These are phyloP conservation scores for Pythium rhizo-oryzae DNA, from an alignment of 352 stramenopile genomes.

Conservation along the genomic window DNA sequence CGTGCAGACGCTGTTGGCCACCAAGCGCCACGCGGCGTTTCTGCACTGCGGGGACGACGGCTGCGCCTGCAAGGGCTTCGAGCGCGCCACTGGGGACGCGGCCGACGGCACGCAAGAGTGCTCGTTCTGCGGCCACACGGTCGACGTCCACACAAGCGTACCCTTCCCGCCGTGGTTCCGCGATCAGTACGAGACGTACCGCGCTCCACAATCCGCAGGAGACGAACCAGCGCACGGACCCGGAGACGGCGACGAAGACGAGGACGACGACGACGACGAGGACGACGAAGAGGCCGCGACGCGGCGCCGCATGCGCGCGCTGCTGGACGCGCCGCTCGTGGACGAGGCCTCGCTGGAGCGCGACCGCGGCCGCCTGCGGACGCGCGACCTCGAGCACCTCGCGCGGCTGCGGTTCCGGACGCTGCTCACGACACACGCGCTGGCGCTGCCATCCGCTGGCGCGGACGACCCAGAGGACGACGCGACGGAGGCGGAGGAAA, in stretches of 20 bases:
- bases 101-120: conserved; percentile 19
- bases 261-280: not conserved
- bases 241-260: conserved; percentile 3
- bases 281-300: conserved; percentile 5
- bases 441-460: not conserved
- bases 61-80: conserved; percentile 71
- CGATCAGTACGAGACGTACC: conserved; percentile 74
- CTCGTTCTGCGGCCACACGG: conserved; percentile 54
- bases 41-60: conserved; percentile 45
- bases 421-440: conserved; percentile 6
- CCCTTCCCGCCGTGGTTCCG: conserved; percentile 70
- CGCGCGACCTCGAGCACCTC: conserved; percentile 16
- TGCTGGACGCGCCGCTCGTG: not conserved
- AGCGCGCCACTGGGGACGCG: conserved; percentile 28
- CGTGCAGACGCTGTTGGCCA: conserved; percentile 35
- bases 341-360: conserved; percentile 28
- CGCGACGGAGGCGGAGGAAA: not conserved
- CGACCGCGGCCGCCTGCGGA: conserved; percentile 21
- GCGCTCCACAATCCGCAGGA: not conserved
- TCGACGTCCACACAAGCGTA: conserved; percentile 32
- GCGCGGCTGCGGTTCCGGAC: conserved; percentile 3
- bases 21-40: conserved; percentile 41
- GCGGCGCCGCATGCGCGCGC: not conserved
- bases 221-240: too few relatives aligned
- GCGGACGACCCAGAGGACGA: too few relatives aligned